Evolutionary conservation across 2,329 filamentous ascomycete species (phyloP), one percentile per base, ranked within the genome.

Genomic region (Claviceps pusilla): DNA sequence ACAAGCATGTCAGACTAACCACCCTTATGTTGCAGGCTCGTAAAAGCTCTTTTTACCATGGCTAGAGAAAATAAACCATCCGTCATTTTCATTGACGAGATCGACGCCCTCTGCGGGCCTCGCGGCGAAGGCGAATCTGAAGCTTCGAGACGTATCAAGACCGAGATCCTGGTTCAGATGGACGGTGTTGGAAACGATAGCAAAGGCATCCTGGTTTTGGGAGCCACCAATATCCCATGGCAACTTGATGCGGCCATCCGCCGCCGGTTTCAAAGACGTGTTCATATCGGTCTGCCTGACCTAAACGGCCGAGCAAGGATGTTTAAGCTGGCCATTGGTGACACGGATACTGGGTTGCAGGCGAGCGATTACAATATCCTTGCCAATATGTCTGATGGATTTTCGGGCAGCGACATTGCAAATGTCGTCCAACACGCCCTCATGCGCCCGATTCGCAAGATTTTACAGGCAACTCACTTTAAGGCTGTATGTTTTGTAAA

Each of bases 41-140:
- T 98, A 55, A 97, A 97, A 67, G 87, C 95, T 59, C 79, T 98
- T 11, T 98, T 98, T 73, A 89, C 86, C 62, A 96, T 98, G 87
- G 93, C 93, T 0, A 84, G 94, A 68, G 93, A 98, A 68, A 97
- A 96, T 71, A 95, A 93, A 64, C 93, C 93, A 0, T 93, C 90
- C 1, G 96, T 98, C 66, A 96, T 97, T 69, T 97, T 97, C 73
- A 96, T 97, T 65, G 91, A 97, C 68, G 91, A 97, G 71, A 89
- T 97, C 59, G 93, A 98, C 68, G 93, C 93, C 5, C 83, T 98
- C 1, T 97, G 93, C 66, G 93, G 93, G 0, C 90, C 91, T 9
- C 82, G 93, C 62, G 82, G 81, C 59, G 93, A 98, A 76, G 93
- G 93, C 67, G 94, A 98, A 73, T 96, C 90, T 1, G 93, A 98